Conservation (phyloP, 2,329 filamentous ascomycete genomes). For the Colletotrichum acutatum region DNA sequence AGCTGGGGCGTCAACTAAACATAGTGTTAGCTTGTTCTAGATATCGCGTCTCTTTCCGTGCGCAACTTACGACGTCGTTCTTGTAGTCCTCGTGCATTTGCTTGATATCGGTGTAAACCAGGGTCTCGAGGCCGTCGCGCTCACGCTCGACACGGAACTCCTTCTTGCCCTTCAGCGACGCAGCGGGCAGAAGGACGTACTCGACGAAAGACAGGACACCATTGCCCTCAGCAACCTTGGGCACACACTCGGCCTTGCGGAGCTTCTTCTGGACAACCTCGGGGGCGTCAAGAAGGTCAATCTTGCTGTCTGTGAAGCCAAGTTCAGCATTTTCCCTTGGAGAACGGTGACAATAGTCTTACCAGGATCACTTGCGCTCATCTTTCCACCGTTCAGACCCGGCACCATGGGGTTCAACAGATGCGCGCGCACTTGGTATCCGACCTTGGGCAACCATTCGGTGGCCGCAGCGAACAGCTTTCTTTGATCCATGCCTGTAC, state of each 20-base stretch:
- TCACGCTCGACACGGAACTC: slow-evolving; percentile 76
- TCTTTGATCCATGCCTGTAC: slow-evolving; percentile 75
- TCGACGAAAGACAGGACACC: slow-evolving; percentile 89
- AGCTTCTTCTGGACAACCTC: slow-evolving; percentile 85
- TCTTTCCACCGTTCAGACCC: slow-evolving; percentile 86
- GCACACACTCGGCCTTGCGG: slow-evolving; percentile 83
- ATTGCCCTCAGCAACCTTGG: slow-evolving; percentile 83
- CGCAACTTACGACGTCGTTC: slow-evolving; percentile 66
- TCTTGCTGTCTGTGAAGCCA: slow-evolving; percentile 76
- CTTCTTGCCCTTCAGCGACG: slow-evolving; percentile 65
- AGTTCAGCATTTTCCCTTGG: background rate
- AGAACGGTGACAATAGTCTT: slow-evolving; percentile 13
- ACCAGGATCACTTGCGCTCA: slow-evolving; percentile 81
- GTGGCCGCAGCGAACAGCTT: slow-evolving; percentile 90
- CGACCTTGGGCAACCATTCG: slow-evolving; percentile 86
- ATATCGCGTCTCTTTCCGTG: background rate
- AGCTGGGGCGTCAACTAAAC: slow-evolving; percentile 80
- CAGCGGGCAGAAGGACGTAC: slow-evolving; percentile 83
- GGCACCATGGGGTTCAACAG: slow-evolving; percentile 91
- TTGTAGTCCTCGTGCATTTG: slow-evolving; percentile 83
- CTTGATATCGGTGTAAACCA: slow-evolving; percentile 82
- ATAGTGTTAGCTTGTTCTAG: slow-evolving; percentile 32
- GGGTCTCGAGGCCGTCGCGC: slow-evolving; percentile 74
- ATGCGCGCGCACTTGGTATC: slow-evolving; percentile 74
- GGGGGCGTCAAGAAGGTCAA: slow-evolving; percentile 86